phyloP scores from a whole-genome alignment of 163 green algal species.

The Volvox carteri region DNA sequence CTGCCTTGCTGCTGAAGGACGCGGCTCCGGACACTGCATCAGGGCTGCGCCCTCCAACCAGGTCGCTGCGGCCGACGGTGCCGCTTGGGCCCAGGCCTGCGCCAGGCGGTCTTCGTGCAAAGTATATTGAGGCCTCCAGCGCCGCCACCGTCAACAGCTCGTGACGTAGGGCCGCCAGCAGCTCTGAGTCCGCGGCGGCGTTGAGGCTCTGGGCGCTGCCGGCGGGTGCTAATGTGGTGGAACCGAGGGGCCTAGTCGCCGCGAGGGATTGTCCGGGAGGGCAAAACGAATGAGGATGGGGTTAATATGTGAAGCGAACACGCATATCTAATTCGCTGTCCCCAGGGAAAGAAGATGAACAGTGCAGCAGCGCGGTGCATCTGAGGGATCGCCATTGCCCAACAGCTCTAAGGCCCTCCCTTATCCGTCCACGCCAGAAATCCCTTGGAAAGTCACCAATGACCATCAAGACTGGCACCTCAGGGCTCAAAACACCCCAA shows the following conservation, averaged over 20 bases:
- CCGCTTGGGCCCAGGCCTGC: slow-evolving; percentile 15
- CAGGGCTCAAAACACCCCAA: no score
- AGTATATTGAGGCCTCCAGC: slow-evolving; percentile 77
- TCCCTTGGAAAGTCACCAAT: no score
- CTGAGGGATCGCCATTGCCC: no score
- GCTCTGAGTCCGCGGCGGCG: not conserved
- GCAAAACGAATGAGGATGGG: no score
- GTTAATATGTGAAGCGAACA: no score
- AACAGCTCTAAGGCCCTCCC: no score
- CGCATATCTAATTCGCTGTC: no score
- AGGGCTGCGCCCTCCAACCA: not conserved
- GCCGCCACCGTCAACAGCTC: slow-evolving; percentile 78
- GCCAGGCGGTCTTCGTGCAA: slow-evolving; percentile 54
- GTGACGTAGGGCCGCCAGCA: slow-evolving; percentile 49
- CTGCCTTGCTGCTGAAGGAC: not conserved
- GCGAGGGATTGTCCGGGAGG: no score
- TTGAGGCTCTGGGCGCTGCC: slow-evolving; percentile 19
- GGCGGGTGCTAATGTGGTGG: not conserved
- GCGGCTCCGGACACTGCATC: not conserved
- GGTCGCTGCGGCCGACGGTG: not conserved
- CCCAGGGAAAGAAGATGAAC: no score
- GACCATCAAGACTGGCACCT: no score
- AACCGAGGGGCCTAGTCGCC: not conserved
- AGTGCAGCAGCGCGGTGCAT: no score
- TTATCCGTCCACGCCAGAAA: no score